Evolutionary conservation across 2,329 filamentous ascomycete species (phyloP), one percentile per base, ranked within the genome.

Genomic region (Triangularia setosa): DNA sequence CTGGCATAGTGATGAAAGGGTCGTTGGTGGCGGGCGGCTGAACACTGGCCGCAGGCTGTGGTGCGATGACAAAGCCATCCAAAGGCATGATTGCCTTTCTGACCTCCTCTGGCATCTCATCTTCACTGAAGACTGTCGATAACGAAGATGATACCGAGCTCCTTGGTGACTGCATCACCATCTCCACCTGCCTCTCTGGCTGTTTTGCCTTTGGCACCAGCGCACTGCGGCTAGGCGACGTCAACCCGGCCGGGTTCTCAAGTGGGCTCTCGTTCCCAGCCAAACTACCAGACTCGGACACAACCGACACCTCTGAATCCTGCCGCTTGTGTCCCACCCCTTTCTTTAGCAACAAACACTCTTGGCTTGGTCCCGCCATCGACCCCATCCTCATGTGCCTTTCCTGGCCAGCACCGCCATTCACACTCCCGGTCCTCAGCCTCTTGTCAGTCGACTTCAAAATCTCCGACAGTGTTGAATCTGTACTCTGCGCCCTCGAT

Each of bases 111-210:
- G 80, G 78, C 1, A 76, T 74, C 61, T 84, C 83, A 28, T 83
- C 82, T 57, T 81, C 81, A 64, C 83, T 86, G 67, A 85, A 85
- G 4, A 87, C 72, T 0, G 84, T 87, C 3, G 84, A 87, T 4
- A 87, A 74, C 2, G 82, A 80, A 44, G 83, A 85, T 0, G 83
- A 85, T 14, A 78, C 74, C 8, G 81, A 77, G 66, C 81, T 84
- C 3, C 78, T 75, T 3, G 72, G 63, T 0, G 80, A 81, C 4
- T 68, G 68, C n/a, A 30, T 63, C 23, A 40, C 64, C 28, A 24
- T 48, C 4, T 27, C 58, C 21, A 57, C 62, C 53, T 69, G 66
- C 11, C 52, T 63, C 14, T 67, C 61, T 9, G 54, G 14, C 11
- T 67, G 61, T 8, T 23, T 9, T 63, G 62, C 4, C 35, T 48